Evolutionary conservation across 768 basidiomycete genomes (phyloP).

Genomic region (Chiua virens): DNA sequence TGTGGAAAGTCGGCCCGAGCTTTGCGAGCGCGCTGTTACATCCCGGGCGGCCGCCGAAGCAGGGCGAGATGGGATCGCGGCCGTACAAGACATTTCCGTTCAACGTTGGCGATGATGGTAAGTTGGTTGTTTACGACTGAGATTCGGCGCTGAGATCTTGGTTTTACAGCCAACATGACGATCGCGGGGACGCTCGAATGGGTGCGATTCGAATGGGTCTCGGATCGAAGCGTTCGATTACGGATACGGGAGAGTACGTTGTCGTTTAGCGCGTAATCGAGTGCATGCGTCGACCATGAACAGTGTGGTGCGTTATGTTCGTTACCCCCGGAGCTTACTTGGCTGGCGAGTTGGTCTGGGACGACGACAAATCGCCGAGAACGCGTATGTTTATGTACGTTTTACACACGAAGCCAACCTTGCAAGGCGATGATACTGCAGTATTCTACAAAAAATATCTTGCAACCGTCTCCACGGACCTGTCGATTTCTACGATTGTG

Average conservation of each 20-base stretch:
- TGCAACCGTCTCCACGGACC: no score
- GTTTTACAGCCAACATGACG: slow-evolving; percentile 49
- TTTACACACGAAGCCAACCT: no score
- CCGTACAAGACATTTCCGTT: slow-evolving; percentile 90
- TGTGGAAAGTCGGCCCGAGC: slow-evolving; percentile 95
- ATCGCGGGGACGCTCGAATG: slow-evolving; percentile 66
- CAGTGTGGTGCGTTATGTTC: no score
- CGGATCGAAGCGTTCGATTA: slow-evolving; percentile 79
- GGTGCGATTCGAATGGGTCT: slow-evolving; percentile 82
- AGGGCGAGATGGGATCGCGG: slow-evolving; percentile 77
- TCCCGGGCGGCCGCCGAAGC: slow-evolving; percentile 87
- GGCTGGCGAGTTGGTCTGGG: no score
- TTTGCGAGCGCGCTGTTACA: slow-evolving; percentile 82
- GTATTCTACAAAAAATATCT: no score
- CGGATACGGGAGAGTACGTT: slow-evolving; percentile 79
- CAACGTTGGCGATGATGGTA: slow-evolving; percentile 82
- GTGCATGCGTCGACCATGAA: no score
- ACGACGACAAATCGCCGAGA: no score
- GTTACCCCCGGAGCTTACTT: no score
- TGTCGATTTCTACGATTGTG: no score
- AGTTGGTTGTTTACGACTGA: slow-evolving; percentile 18
- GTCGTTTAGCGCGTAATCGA: slow-evolving; percentile 75
- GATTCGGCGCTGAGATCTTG: neutral
- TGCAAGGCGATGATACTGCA: no score
- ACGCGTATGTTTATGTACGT: no score